phyloP scores from a whole-genome alignment of 805 yeast genomes.

The Yueomyces sp. region DNA sequence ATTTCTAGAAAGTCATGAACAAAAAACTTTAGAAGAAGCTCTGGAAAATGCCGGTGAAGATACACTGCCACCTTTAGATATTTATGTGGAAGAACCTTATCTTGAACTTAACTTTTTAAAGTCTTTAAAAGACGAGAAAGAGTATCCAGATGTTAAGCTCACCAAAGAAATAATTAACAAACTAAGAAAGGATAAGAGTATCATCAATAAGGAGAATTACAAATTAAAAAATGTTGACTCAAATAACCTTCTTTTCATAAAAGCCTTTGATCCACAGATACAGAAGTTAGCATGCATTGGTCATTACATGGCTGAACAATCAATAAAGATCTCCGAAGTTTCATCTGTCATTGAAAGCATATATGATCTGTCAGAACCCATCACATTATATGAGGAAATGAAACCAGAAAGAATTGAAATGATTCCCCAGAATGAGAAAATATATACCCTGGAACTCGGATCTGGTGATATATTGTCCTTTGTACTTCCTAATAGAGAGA shows the following conservation, averaged over 20 bases:
- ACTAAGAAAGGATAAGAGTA: slow-evolving; percentile 8
- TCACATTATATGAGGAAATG: slow-evolving; percentile 42
- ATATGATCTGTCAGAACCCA: slow-evolving; percentile 29
- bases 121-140: slow-evolving; percentile 6
- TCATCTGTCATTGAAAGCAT: slow-evolving; percentile 5
- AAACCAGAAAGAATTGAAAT: slow-evolving; percentile 38
- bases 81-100: slow-evolving; percentile 54
- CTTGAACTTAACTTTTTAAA: slow-evolving; percentile 13
- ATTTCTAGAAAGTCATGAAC: slow-evolving; percentile 13
- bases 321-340: slow-evolving; percentile 28
- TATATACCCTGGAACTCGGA: slow-evolving; percentile 43
- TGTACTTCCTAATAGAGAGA: slow-evolving; percentile 7
- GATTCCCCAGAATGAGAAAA: slow-evolving; percentile 26
- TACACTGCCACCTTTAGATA: slow-evolving; percentile 32
- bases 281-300: slow-evolving; percentile 55
- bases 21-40: slow-evolving; percentile 36
- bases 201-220: slow-evolving; percentile 5
- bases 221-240: slow-evolving; percentile 5
- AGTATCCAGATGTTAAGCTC: slow-evolving; percentile 4
- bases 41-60: slow-evolving; percentile 15
- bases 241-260: slow-evolving; percentile 33
- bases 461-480: slow-evolving; percentile 53
- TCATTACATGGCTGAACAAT: slow-evolving; percentile 39
- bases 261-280: slow-evolving; percentile 46
- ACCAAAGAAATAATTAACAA: slow-evolving; percentile 13